Conservation (phyloP, 768 basidiomycete genomes). For the Amanita pallidorosea region DNA sequence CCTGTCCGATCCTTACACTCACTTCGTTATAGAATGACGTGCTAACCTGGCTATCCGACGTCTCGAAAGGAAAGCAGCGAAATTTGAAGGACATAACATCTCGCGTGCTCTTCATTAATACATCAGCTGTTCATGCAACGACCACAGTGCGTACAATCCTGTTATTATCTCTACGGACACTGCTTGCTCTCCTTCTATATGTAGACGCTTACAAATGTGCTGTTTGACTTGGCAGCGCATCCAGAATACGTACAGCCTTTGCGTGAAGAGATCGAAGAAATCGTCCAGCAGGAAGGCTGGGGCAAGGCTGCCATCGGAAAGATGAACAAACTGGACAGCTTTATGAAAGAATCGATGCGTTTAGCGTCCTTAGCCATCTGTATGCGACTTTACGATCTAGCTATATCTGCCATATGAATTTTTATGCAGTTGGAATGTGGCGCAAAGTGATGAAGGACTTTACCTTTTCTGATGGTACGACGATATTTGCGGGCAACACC, state of each 20-base stretch:
- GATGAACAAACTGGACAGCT: slow-evolving; percentile 34
- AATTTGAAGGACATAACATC: no score
- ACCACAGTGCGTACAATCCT: slow-evolving; percentile 19
- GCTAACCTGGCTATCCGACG: slow-evolving; percentile 35
- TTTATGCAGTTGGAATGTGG: slow-evolving; percentile 11
- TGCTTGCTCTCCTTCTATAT: background rate
- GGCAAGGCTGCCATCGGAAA: slow-evolving; percentile 22
- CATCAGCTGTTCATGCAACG: slow-evolving; percentile 10
- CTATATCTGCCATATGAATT: slow-evolving; percentile 12
- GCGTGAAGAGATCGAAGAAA: slow-evolving; percentile 31
- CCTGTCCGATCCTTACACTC: background rate
- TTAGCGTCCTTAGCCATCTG: slow-evolving; percentile 14
- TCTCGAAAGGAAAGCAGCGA: slow-evolving; percentile 18
- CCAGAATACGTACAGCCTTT: slow-evolving; percentile 22
- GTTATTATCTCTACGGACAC: no score
- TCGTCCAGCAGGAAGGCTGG: slow-evolving; percentile 26
- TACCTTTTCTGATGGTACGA: slow-evolving; percentile 20
- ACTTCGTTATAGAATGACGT: slow-evolving; percentile 27
- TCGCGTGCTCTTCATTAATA: slow-evolving; percentile 28
- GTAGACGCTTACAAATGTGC: slow-evolving; percentile 25
- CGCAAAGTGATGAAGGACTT: slow-evolving; percentile 26
- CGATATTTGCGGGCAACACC: slow-evolving; percentile 14
- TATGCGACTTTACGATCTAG: slow-evolving; percentile 2
- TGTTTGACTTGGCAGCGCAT: slow-evolving; percentile 26
- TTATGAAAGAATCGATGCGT: slow-evolving; percentile 28